phyloP scores from a whole-genome alignment of 257 asterid genomes.

The Galeopsis tetrahit region DNA sequence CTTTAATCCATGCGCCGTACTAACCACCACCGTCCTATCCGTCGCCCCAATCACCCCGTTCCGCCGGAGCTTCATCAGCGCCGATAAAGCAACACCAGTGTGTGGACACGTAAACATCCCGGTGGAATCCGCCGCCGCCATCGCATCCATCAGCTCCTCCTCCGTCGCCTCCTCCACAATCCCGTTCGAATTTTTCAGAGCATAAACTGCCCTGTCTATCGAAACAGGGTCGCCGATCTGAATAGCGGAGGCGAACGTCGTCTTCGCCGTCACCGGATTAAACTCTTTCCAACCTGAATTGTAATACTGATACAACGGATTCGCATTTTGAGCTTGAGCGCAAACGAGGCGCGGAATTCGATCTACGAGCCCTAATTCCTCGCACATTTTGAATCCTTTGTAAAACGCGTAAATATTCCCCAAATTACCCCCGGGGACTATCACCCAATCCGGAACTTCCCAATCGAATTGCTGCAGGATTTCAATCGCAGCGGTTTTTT shows the following conservation, averaged over 20 bases:
- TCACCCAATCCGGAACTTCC: conserved; percentile 75
- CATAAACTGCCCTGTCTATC: conserved; percentile 55
- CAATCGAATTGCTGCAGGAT: conserved; percentile 63
- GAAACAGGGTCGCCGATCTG: conserved; percentile 75
- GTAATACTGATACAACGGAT: conserved; percentile 49
- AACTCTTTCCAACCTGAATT: conserved; percentile 52
- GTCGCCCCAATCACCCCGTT: conserved; percentile 48
- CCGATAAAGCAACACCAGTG: conserved; percentile 60
- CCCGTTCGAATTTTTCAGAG: conserved; percentile 49
- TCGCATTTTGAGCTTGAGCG: conserved; percentile 61
- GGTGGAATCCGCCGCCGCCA: conserved; percentile 65
- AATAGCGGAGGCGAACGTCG: conserved; percentile 60
- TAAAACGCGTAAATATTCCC: conserved; percentile 63
- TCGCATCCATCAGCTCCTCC: conserved; percentile 66
- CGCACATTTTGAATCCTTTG: conserved; percentile 65
- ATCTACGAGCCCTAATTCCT: conserved; percentile 56
- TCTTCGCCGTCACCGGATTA: conserved; percentile 40
- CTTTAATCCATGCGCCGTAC: conserved; percentile 69
- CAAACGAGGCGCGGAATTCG: conserved; percentile 58
- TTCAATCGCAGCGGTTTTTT: conserved; percentile 63
- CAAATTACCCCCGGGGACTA: conserved; percentile 61
- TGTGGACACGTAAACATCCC: conserved; percentile 71
- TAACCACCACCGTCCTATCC: conserved; percentile 62
- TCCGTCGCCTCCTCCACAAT: conserved; percentile 66
- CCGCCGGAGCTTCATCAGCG: conserved; percentile 51